Base-by-base conservation (phyloP, 1,284 basidiomycete genomes). In the Coriolopsis trogii region DNA sequence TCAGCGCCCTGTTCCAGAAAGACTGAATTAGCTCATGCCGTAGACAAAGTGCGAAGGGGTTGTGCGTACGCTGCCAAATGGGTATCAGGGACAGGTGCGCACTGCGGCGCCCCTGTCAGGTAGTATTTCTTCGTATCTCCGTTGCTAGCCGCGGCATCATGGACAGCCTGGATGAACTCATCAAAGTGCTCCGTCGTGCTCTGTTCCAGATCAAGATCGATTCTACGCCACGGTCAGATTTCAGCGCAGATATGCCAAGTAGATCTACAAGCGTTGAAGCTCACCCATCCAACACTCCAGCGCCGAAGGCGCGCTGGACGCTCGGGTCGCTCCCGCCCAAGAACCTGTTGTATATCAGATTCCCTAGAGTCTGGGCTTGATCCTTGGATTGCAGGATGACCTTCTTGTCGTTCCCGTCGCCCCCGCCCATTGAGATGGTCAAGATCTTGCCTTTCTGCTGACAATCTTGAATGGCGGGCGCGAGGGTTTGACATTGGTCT, bases 181-280 rank as follows among this genome's bases (percentile, higher is more conserved):
- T 71, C 66, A 63, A 77, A 82, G 41, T 80, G 63, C 3, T 71
- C 69, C 30, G 74, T 73, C 6, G 69, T 67, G 5, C 85, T 85
- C 21, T 81, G 80, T 69, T 87, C 85, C 52, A 87, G 81, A 60
- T 87, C 85, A 39, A 87, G 67, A 59, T 87, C 85, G 46, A 87
- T 85, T 33, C 34, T 26, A 36, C 3, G 3, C 10, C 20, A 1
- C 33, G 10, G 9, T 6, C 6, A 9, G 6, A n/a, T 6, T 18
- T 36, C 6, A 36, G 31, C 12, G 18, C 31, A 13, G 12, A 8
- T 12, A 16, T 13, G 40, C 25, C 25, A 34, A 39, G 23, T 15
- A 18, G 29, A 21, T 38, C n/a, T 4, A 33, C 12, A n/a, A 36
- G 6, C n/a, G 20, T 9, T 18, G 16, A 15, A 13, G 67, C 74